Conservation (phyloP, 2,329 filamentous ascomycete genomes). For the Colletotrichum sp. region DNA sequence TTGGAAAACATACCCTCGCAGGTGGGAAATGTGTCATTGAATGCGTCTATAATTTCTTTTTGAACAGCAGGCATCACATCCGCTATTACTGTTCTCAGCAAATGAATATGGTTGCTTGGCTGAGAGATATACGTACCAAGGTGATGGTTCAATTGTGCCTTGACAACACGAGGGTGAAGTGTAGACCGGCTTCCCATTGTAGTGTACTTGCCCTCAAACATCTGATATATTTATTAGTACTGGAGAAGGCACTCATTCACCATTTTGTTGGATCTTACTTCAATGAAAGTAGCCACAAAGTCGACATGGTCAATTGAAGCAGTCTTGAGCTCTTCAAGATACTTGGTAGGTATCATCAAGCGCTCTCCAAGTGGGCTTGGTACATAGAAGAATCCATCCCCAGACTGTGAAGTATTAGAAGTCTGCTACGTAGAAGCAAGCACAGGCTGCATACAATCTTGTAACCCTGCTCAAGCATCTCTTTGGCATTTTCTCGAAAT, state of each 20-base stretch:
- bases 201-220: slow-evolving; percentile 37
- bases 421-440: not conserved
- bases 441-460: not conserved
- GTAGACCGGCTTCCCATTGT: slow-evolving; percentile 32
- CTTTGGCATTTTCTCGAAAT: not conserved
- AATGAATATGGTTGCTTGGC: not conserved
- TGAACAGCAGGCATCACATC: not conserved
- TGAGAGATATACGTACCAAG: not conserved
- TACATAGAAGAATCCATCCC: slow-evolving; percentile 25
- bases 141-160: slow-evolving; percentile 27
- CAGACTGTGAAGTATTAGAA: not conserved
- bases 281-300: slow-evolving; percentile 29
- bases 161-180: slow-evolving; percentile 30
- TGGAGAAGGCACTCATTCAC: not conserved
- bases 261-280: not conserved
- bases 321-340: slow-evolving; percentile 31
- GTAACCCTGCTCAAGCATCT: not conserved
- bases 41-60: not conserved
- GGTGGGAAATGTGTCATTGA: not conserved
- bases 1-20: not conserved
- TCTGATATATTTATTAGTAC: not conserved
- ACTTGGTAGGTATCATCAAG: slow-evolving; percentile 30
- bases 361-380: slow-evolving; percentile 30
- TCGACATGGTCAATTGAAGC: slow-evolving; percentile 29
- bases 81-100: not conserved